Base-by-base conservation (phyloP, 129 eudicot species). In the Flaveria trinervia region DNA sequence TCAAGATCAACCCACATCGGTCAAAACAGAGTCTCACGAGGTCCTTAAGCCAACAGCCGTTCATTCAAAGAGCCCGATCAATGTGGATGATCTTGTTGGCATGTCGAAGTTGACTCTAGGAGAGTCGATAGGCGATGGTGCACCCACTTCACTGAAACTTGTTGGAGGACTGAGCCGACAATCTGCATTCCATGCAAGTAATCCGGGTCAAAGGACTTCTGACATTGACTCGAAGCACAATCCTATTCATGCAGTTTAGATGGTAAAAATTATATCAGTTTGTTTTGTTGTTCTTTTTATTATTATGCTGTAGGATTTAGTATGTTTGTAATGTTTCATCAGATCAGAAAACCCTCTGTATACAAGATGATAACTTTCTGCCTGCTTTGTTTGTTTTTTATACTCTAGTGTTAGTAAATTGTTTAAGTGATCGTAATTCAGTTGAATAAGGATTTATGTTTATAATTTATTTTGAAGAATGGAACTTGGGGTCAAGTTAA, bases 41-140 rank as follows among this genome's bases (percentile, higher is more conserved):
- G 90, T 92, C 71, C 89, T 92, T 50, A 92, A 90, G 85, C 98
- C 98, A 18, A 92, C 90, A 0, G 96, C 98, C 15, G 90, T 92
- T 15, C 98, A 89, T 71, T 89, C 98, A 16, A 92, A 89, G 80
- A 92, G 78, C 76, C 92, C 98, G 30, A 92, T 92, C 22, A 90
- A 92, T 26, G 96, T 92, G 9, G 92, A 92, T 23, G 98, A 90
- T 85, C 94, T 92, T 17, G 90, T 92, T 25, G 98, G 98, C 65
- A 88, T 92, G 93, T 90, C 98, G 4, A 92, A 86, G 56, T 80
- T 92, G 76, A 90, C 89, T 71, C 81, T 92, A 78, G 94, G 98
- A 4, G 98, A 86, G 50, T 87, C 97, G 6, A 75, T 73, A 11
- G 89, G 92, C 51, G 77, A 79, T 28, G 88, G 82, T 15, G 89